phyloP scores from a whole-genome alignment of 2,329 filamentous ascomycete genomes.

The Colletotrichum tabaci region DNA sequence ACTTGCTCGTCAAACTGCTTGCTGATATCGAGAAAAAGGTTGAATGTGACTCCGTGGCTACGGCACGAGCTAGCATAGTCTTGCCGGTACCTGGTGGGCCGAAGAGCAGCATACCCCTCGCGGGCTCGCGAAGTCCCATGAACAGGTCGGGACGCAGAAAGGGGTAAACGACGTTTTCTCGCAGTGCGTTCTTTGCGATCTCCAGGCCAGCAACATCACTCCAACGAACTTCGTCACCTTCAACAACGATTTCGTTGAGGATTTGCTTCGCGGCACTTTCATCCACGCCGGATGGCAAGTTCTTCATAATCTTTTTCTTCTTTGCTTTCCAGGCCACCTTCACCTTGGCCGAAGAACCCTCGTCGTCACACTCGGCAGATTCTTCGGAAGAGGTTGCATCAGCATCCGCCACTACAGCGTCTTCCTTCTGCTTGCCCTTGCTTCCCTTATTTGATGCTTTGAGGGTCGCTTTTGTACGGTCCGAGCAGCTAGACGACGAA shows the following conservation, averaged over 20 bases:
- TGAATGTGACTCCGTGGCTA: slow-evolving; percentile 93
- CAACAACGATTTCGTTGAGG: slow-evolving; percentile 93
- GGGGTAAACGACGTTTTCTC: slow-evolving; percentile 97
- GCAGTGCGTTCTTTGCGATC: slow-evolving; percentile 89
- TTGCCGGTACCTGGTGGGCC: slow-evolving; percentile 98
- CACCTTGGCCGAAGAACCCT: slow-evolving; percentile 57
- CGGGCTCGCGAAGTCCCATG: slow-evolving; percentile 94
- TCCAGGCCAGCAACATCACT: slow-evolving; percentile 92
- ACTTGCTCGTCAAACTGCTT: slow-evolving; percentile 95
- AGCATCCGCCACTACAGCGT: slow-evolving; percentile 57
- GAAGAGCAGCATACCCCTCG: slow-evolving; percentile 94
- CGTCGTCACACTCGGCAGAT: slow-evolving; percentile 54
- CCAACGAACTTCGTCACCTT: slow-evolving; percentile 96
- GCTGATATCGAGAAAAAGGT: slow-evolving; percentile 98
- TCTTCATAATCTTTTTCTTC: slow-evolving; percentile 78
- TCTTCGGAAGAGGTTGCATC: slow-evolving; percentile 64
- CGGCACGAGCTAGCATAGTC: slow-evolving; percentile 95
- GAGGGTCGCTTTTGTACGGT: background rate
- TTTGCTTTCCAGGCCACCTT: slow-evolving; percentile 72
- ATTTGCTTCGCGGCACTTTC: slow-evolving; percentile 89
- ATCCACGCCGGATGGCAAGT: slow-evolving; percentile 86
- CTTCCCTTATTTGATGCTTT: slow-evolving; percentile 8
- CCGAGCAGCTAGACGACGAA: slow-evolving; percentile 32
- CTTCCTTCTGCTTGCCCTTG: slow-evolving; percentile 51
- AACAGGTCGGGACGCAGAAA: slow-evolving; percentile 96